Base-by-base conservation (phyloP, 257 asterid genomes). In the Eucommia ulmoides region DNA sequence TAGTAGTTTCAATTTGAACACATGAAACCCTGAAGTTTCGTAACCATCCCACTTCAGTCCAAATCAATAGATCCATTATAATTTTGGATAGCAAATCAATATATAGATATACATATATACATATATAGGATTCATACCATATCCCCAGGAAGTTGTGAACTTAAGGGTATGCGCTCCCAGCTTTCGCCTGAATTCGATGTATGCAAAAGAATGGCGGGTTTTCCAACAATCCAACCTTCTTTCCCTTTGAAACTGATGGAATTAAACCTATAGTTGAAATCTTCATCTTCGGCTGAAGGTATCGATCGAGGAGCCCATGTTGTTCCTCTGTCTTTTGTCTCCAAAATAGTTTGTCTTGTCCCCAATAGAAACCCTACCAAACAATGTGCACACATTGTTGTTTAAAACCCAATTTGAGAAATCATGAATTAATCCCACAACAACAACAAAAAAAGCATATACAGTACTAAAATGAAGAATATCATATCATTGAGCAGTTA, bases 171-270 rank as follows among this genome's bases (percentile, higher is more conserved):
- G 24, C 95, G 80, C 55, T 79, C 59, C 95, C 95, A 88, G 25
- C 54, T 84, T 23, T 84, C 79, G 52, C 97, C 97, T 46, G 94
- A 73, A 75, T 84, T 95, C 0, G 88, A 71, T 58, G 96, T 91
- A 71, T 85, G 71, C 74, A 91, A 54, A 57, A 86, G 54, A 59
- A 91, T 83, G 50, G 94, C 77, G 18, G 98, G 98, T 65, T 91
- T 86, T 63, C 96, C 98, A 38, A 91, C 66, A 65, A 91, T 83
- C 96, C 98, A 91, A 19, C 98, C 98, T 71, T 91, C 94, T 55
- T 83, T 91, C 25, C 94, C 98, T 57, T 72, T 78, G 75, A 89
- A 89, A 69, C 96, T 89, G 66, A 89, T 82, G 65, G 80, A 74
- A 50, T 89, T 89, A 64, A 89, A 89, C 67, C 96, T 71, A 53